Evolutionary conservation across 179 eudicot genomes (phyloP).

Genomic region (Drosera spatulata): DNA sequence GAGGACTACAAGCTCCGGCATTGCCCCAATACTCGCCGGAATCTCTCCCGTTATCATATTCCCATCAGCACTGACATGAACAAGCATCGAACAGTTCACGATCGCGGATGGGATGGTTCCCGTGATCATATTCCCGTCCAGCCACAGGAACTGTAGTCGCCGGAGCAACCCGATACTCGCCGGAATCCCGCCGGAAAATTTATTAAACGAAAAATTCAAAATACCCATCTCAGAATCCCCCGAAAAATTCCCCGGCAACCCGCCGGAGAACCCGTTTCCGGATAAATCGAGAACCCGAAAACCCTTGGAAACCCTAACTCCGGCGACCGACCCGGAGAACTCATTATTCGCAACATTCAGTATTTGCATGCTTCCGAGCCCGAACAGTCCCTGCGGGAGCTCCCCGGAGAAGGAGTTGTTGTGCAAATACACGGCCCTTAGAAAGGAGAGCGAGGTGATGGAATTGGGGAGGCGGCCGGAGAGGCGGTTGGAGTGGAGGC

Average conservation of each 20-base stretch:
- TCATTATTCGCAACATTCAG: slow-evolving; percentile 32
- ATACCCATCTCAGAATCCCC: slow-evolving; percentile 12
- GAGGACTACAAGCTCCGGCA: slow-evolving; percentile 39
- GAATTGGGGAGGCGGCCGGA: slow-evolving; percentile 22
- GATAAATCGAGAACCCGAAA: slow-evolving; percentile 27
- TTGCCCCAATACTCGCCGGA: slow-evolving; percentile 34
- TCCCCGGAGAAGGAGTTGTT: slow-evolving; percentile 44
- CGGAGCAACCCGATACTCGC: slow-evolving; percentile 38
- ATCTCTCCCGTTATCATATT: slow-evolving; percentile 34
- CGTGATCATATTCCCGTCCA: slow-evolving; percentile 31
- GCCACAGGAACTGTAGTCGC: slow-evolving; percentile 26
- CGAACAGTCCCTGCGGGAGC: slow-evolving; percentile 22
- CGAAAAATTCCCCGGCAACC: slow-evolving; percentile 24
- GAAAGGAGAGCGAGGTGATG: slow-evolving; percentile 18
- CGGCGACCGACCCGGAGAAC: slow-evolving; percentile 23
- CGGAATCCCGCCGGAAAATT: slow-evolving; percentile 35
- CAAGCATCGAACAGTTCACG: slow-evolving; percentile 37
- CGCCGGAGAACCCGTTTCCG: slow-evolving; percentile 44
- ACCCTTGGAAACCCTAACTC: slow-evolving; percentile 11
- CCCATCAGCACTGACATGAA: slow-evolving; percentile 37
- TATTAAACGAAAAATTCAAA: slow-evolving; percentile 36
- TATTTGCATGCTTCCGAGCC: slow-evolving; percentile 25
- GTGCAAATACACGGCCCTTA: slow-evolving; percentile 35
- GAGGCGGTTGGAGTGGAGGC: slow-evolving; percentile 43
- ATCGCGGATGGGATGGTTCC: slow-evolving; percentile 60